phyloP scores from a whole-genome alignment of 305 asterid species.

The Withania somnifera region DNA sequence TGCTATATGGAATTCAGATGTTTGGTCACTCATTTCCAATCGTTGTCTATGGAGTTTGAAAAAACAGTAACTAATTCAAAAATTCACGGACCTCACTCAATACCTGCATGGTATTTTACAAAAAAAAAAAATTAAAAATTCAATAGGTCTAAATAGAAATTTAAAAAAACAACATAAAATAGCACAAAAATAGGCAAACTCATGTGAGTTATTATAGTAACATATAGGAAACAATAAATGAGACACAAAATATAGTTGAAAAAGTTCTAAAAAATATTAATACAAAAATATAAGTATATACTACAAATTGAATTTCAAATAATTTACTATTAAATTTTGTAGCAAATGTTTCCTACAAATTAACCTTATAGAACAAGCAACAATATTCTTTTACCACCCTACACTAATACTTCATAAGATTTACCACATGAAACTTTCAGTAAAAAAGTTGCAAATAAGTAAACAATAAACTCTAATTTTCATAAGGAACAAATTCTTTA shows the following conservation, averaged over 20 bases:
- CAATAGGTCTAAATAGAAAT: too few species aligned
- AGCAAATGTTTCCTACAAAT: neutral
- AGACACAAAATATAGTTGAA: neutral
- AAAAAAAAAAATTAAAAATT: neutral
- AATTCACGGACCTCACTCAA: too few species aligned
- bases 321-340: neutral
- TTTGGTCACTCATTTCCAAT: constrained; percentile 25
- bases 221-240: neutral
- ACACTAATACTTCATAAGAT: too few species aligned
- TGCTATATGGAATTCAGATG: constrained; percentile 56
- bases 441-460: neutral
- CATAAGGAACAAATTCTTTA: neutral
- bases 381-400: neutral
- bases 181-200: neutral
- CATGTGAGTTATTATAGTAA: constrained; percentile 8
- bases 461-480: neutral
- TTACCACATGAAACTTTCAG: neutral
- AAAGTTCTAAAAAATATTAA: neutral
- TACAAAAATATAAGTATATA: neutral
- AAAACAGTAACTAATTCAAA: too few species aligned
- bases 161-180: neutral
- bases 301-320: neutral
- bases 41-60: too few species aligned
- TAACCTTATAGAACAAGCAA: constrained; percentile 17
- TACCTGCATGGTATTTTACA: neutral